Base-by-base conservation (phyloP, 192 early-diverging fungal species). In the Lunasporangiospora selenospora region DNA sequence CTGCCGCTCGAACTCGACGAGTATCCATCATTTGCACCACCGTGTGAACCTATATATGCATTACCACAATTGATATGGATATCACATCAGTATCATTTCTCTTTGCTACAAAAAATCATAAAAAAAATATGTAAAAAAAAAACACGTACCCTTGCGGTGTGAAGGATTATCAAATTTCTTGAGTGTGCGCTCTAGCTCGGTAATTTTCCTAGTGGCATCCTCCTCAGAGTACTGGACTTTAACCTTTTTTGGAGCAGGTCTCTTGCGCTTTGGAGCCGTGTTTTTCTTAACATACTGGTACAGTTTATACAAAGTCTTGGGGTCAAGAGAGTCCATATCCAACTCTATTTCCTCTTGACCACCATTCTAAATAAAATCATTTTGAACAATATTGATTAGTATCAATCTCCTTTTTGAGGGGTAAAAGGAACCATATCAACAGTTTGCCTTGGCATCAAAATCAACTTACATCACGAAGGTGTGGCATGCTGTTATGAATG, bases 341-440 rank as follows among this genome's bases (percentile, higher is more conserved):
- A 99, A 80, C 70, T 98, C 96, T 58, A 98, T 94, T 69, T 98
- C 96, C 33, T 93, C 91, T 47, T 90, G 85, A 6, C 82, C 85
- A 23, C 80, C 77, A 45, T 53, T 65, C 77, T 78, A 53, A 18
- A 10, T 10, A 12, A 30, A 13, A 27, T 36, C 34, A 38, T 23
- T 12, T 45, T 18, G 10, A 52, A 46, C 15, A 30, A 2, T 66
- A 16, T 51, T 11, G 49, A 27, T 29, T 26, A 15, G 21, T 18
- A 84, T 37, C 45, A 32, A 32, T 37, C 21, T 18, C 0, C 2
- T 29, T 7, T 4, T 24, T 21, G 15, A 45, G 15, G 6, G 30
- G 27, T 9, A 53, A 16, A 53, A 41, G 21, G 46, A 27, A 8
- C 13, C 23, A 21, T 32, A 37, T 30, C 31, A 15, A 9, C n/a